A percentile compares a stretch with the other conserved stretches of the same genome.
phyloP scores from a whole-genome alignment of 148 eudicot species.

The Polygonum aviculare region DNA sequence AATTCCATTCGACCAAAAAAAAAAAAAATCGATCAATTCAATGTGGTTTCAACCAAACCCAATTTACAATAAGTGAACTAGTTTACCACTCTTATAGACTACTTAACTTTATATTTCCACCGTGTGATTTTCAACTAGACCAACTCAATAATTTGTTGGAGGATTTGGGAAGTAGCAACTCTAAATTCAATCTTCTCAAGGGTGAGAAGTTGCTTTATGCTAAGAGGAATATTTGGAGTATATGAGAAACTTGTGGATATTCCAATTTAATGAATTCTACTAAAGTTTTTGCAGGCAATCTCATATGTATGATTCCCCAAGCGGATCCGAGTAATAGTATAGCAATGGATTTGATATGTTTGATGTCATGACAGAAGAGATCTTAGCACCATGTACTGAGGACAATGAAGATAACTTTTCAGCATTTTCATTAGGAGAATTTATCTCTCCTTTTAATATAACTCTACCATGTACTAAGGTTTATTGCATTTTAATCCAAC shows the following conservation, averaged over 20 bases:
- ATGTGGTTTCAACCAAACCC: too few species aligned
- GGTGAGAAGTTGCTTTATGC: conserved; percentile 31
- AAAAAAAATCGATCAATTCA: too few species aligned
- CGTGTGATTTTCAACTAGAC: conserved; percentile 41
- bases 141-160: conserved; percentile 48
- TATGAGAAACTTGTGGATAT: not conserved
- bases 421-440: conserved; percentile 41
- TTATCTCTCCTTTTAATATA: conserved; percentile 62
- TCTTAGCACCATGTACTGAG: conserved; percentile 19
- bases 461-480: too few species aligned
- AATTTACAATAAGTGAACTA: too few species aligned
- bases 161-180: conserved; percentile 44
- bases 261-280: not conserved
- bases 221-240: not conserved
- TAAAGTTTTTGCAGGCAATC: conserved; percentile 38
- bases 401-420: conserved; percentile 17
- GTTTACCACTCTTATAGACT: too few species aligned
- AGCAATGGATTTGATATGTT: conserved; percentile 39
- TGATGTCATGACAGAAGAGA: conserved; percentile 19
- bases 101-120: too few species aligned
- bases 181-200: conserved; percentile 45
- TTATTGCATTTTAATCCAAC: too few species aligned
- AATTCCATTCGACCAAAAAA: too few species aligned
- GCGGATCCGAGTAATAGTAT: conserved; percentile 68
- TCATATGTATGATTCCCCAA: conserved; percentile 50